A percentile compares a stretch with the other conserved stretches of the same genome.
These are phyloP conservation scores for Tetrapisispora pingtungensis DNA, from an alignment of 805 yeast species.

Conservation along the genomic window DNA sequence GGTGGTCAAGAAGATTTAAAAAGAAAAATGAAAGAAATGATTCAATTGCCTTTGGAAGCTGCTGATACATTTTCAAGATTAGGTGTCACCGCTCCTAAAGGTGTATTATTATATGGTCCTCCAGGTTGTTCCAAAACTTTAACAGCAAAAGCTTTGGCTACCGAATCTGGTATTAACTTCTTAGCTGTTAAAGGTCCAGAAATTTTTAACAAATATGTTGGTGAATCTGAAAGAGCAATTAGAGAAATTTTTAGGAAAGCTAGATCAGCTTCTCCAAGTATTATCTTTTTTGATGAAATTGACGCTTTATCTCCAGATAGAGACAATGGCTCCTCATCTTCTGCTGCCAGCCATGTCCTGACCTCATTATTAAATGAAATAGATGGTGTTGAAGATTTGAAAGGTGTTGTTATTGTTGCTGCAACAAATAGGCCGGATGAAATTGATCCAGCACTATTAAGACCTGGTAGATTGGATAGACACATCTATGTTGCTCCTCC, in stretches of 20 bases:
- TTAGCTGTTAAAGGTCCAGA: conserved; percentile 97
- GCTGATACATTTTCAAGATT: conserved; percentile 62
- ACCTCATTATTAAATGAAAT: conserved; percentile 89
- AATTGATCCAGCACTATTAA: conserved; percentile 81
- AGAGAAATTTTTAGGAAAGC: conserved; percentile 90
- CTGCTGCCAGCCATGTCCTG: conserved; percentile 73
- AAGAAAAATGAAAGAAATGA: conserved; percentile 74
- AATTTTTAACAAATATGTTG: conserved; percentile 87
- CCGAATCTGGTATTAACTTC: conserved; percentile 90
- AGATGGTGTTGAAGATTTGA: conserved; percentile 93
- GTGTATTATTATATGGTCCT: conserved; percentile 89
- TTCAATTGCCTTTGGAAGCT: conserved; percentile 82
- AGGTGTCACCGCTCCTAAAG: conserved; percentile 88
- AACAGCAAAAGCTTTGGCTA: conserved; percentile 90
- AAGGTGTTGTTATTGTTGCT: conserved; percentile 88
- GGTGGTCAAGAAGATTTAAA: conserved; percentile 90
- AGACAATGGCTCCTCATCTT: conserved; percentile 47
- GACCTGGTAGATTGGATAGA: conserved; percentile 94
- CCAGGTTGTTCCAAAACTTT: conserved; percentile 96
- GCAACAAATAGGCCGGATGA: conserved; percentile 95
- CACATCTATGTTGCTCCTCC: conserved; percentile 93
- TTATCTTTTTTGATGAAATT: conserved; percentile 91
- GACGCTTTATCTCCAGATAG: conserved; percentile 85
- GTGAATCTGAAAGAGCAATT: conserved; percentile 90
- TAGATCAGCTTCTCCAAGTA: conserved; percentile 88